A percentile compares a stretch with the other conserved stretches of the same genome.
phyloP scores from a whole-genome alignment of 164 flowering plant species.

The Nelumbo lutea region DNA sequence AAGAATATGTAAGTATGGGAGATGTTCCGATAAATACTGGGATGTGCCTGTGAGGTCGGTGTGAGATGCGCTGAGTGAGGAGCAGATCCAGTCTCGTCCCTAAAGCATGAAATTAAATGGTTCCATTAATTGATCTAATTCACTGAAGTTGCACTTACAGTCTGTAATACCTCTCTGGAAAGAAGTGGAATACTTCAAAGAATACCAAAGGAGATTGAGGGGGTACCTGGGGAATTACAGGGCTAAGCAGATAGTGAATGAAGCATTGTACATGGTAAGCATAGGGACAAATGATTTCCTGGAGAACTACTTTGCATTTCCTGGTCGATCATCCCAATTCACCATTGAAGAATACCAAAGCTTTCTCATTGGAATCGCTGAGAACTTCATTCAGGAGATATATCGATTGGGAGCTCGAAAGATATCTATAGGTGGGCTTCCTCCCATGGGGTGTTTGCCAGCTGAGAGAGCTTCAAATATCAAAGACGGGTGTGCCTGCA shows the following conservation, averaged over 20 bases:
- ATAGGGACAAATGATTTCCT: slow-evolving; percentile 54
- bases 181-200: slow-evolving; percentile 29
- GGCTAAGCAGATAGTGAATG: slow-evolving; percentile 22
- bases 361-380: slow-evolving; percentile 24
- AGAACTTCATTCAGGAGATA: slow-evolving; percentile 28
- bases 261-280: slow-evolving; percentile 37
- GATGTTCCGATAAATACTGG: no score
- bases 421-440: slow-evolving; percentile 35
- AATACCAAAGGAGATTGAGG: slow-evolving; percentile 27
- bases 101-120: no score
- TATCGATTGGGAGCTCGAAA: slow-evolving; percentile 36
- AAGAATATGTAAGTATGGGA: no score
- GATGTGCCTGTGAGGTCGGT: no score
- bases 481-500: slow-evolving; percentile 13
- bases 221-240: slow-evolving; percentile 29
- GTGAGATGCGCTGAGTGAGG: no score
- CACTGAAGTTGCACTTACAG: no score
- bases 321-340: slow-evolving; percentile 22
- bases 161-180: slow-evolving; percentile 31
- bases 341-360: slow-evolving; percentile 34
- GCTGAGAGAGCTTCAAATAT: slow-evolving; percentile 24
- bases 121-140: no score
- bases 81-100: no score
- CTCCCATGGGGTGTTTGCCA: slow-evolving; percentile 55
- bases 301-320: slow-evolving; percentile 39